These are phyloP conservation scores for Prunus campanulata DNA, from an alignment of 306 rosid genomes.

Conservation along the genomic window DNA sequence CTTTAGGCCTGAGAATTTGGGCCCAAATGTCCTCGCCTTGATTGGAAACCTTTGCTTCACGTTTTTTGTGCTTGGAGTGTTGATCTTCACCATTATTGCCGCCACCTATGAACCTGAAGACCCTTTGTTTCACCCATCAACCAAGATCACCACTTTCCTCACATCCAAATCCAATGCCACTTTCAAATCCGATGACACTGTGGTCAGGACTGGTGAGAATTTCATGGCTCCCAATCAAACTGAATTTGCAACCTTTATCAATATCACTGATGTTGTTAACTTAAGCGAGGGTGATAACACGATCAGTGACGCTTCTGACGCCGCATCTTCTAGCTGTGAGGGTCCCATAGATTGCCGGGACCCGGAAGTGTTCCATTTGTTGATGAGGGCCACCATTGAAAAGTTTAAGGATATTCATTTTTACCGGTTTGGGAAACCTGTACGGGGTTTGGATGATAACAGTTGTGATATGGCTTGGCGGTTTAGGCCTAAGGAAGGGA, in stretches of 20 bases:
- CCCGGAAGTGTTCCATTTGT: constrained; percentile 88
- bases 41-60: constrained; percentile 91
- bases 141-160: constrained; percentile 80
- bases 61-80: constrained; percentile 77
- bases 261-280: constrained; percentile 59
- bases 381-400: constrained; percentile 89
- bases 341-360: constrained; percentile 77
- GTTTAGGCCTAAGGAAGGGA: constrained; percentile 95
- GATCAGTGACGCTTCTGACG: constrained; percentile 13
- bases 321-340: constrained; percentile 38
- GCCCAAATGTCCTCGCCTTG: constrained; percentile 78
- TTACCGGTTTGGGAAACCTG: constrained; percentile 84
- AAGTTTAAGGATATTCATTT: constrained; percentile 89
- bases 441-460: constrained; percentile 51
- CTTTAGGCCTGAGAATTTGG: constrained; percentile 86
- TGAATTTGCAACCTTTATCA: constrained; percentile 55
- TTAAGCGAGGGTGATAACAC: constrained; percentile 20
- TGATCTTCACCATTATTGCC: constrained; percentile 86
- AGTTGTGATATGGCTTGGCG: constrained; percentile 99
- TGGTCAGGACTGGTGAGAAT: constrained; percentile 90
- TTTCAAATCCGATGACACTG: constrained; percentile 76
- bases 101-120: constrained; percentile 98
- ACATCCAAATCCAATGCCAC: constrained; percentile 96
- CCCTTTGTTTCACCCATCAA: constrained; percentile 91
- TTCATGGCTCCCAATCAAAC: constrained; percentile 87